These are phyloP conservation scores for Selaginella tamariscina DNA, from an alignment of 75 land plant genomes.

Conservation along the genomic window DNA sequence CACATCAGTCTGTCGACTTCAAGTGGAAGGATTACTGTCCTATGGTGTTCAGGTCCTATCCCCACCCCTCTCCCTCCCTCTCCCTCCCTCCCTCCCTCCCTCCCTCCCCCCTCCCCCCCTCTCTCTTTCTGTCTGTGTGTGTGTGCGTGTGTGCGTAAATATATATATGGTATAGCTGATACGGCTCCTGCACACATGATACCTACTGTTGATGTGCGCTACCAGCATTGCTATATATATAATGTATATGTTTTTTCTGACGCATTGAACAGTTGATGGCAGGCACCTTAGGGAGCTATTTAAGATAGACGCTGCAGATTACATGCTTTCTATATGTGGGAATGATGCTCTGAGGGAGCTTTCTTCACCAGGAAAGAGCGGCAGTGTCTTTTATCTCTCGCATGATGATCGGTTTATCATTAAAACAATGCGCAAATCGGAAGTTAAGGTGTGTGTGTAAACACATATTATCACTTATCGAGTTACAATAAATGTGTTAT, in stretches of 20 bases:
- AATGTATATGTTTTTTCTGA: too few species aligned
- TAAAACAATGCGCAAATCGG: conserved; percentile 5
- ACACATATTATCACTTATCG: too few species aligned
- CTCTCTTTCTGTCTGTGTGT: too few species aligned
- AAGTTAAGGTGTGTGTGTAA: conserved; percentile 1
- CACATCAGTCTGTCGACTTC: conserved; percentile 31
- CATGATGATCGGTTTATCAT: conserved; percentile 11
- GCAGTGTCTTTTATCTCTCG: conserved; percentile 11
- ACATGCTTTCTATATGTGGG: conserved; percentile 75
- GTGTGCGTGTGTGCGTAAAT: too few species aligned
- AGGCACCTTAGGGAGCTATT: conserved; percentile 3
- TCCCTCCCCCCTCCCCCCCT: too few species aligned
- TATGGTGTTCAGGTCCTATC: conserved; percentile 22
- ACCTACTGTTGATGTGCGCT: too few species aligned
- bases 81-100: too few species aligned
- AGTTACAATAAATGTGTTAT: too few species aligned
- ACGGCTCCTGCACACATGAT: too few species aligned
- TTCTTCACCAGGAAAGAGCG: neutral
- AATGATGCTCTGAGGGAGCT: conserved; percentile 18
- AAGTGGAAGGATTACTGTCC: conserved; percentile 34
- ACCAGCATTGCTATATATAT: too few species aligned
- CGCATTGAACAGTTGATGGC: neutral
- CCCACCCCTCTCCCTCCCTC: neutral
- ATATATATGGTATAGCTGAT: too few species aligned
- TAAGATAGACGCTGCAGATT: conserved; percentile 10